Percentiles rank a stretch among this genome's conserved stretches.
phyloP scores from a whole-genome alignment of 345 rosid species.

The Eucalyptus urophylla region DNA sequence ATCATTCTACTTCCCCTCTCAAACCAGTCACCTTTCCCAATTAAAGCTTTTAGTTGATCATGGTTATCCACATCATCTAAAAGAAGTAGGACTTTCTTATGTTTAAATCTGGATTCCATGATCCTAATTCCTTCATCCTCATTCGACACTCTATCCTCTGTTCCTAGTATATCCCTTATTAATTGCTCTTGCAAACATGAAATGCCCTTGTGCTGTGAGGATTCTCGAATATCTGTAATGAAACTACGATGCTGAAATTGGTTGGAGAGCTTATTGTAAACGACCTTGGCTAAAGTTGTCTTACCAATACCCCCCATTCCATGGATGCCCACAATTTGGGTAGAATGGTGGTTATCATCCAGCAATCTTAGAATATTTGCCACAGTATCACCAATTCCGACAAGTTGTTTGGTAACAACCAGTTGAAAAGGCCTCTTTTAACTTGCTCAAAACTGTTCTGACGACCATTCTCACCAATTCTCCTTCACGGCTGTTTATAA shows the following conservation, averaged over 20 bases:
- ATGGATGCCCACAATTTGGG: neutral
- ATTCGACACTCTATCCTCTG: fast-evolving
- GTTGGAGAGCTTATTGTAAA: neutral
- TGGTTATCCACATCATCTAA: neutral
- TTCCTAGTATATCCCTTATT: fast-evolving
- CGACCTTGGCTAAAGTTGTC: neutral
- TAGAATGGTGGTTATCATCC: neutral
- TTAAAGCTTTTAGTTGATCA: neutral
- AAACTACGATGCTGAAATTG: neutral
- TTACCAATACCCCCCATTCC: neutral
- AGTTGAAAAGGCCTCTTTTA: neutral
- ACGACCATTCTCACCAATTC: neutral
- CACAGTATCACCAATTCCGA: neutral
- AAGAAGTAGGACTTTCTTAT: neutral
- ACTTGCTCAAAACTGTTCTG: neutral
- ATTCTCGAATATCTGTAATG: neutral
- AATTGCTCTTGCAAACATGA: neutral
- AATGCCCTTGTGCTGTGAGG: neutral
- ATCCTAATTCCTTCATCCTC: neutral
- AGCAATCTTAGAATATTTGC: neutral
- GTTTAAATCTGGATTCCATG: neutral
- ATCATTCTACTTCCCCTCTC: neutral
- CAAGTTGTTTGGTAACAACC: neutral
- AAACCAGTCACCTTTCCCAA: neutral
- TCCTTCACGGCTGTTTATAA: neutral